phyloP scores from a whole-genome alignment of 192 early-diverging fungal species.

The Phlyctochytrium bullatum region DNA sequence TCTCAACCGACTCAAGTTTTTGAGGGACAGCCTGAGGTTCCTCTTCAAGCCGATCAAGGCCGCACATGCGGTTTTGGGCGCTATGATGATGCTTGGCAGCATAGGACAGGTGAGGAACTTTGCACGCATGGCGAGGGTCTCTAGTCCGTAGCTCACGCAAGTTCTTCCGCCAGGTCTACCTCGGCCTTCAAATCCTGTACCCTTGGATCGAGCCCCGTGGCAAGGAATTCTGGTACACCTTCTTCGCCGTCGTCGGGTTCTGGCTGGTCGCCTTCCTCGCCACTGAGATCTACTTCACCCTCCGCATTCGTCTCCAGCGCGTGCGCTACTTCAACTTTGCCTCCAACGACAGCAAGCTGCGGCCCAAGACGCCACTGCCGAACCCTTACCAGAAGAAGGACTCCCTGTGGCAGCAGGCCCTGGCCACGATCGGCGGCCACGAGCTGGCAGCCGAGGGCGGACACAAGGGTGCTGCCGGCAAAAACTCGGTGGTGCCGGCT shows the following conservation, averaged over 20 bases:
- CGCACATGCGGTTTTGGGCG: neutral
- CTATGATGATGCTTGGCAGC: neutral
- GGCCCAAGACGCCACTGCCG: too few species aligned
- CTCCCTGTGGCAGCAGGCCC: neutral
- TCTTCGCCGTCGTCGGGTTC: neutral
- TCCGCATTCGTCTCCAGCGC: neutral
- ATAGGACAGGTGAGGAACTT: neutral
- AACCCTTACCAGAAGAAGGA: slow-evolving; percentile 6
- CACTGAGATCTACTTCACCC: neutral
- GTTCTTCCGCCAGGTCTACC: neutral
- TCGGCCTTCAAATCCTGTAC: neutral
- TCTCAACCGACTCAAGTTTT: neutral
- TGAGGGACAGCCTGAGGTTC: too few species aligned
- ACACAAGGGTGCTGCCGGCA: too few species aligned
- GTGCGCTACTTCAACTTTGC: neutral
- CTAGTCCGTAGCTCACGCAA: neutral
- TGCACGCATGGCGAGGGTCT: neutral
- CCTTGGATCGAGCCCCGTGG: neutral
- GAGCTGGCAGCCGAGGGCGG: too few species aligned
- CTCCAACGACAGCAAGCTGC: too few species aligned
- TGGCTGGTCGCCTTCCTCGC: neutral
- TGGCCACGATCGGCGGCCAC: neutral
- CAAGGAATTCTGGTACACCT: neutral
- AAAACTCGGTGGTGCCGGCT: too few species aligned
- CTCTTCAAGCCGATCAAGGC: too few species aligned